Base-by-base conservation (phyloP, 441 rosid species). In the Populus trichocarpa region DNA sequence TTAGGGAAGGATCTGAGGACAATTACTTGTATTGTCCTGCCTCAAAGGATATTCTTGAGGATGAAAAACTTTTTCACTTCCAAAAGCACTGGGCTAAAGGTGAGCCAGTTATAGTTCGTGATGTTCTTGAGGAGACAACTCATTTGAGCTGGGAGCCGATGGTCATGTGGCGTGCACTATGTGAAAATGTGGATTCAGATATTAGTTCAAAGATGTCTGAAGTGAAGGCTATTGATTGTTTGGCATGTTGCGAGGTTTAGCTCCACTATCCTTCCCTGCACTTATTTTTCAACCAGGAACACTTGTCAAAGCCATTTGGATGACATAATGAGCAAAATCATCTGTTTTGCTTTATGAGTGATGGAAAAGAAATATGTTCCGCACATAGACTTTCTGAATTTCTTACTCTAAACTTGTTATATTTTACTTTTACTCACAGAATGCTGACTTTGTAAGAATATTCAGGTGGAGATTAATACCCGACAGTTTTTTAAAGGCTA, bases 81-180 rank as follows among this genome's bases (percentile, higher is more conserved):
- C 95, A 85, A 84, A 82, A 80, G 40, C 95, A 86, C 75, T 94
- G 98, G 98, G 78, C 82, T 57, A 94, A 84, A 83, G 98, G 99
- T 13, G 95, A 96, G 79, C 99, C 98, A 0, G 88, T 96, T 74
- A 90, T 94, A 9, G 97, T 90, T 76, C 84, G 80, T 59, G 85
- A 92, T 80, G 86, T 88, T 73, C 95, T 93, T 42, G 83, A 86
- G 80, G 77, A 71, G 73, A 80, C 89, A n/a, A 72, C 91, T 71
- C 92, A 87, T 77, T 84, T 94, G 80, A 94, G 97, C 86, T 94
- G 99, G 99, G 97, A 96, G 79, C 99, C 99, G n/a, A 87, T 77
- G 89, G 99, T 94, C 10, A 96, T 96, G 97, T 87, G 95, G 97
- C 96, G 98, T 57, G 99, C 97, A 9, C 85, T 96, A 75, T 89